Percentiles rank a stretch among this genome's conserved stretches.
These are phyloP conservation scores for Blastobotrys persicus DNA, from an alignment of 1,139 yeast species.

Conservation along the genomic window DNA sequence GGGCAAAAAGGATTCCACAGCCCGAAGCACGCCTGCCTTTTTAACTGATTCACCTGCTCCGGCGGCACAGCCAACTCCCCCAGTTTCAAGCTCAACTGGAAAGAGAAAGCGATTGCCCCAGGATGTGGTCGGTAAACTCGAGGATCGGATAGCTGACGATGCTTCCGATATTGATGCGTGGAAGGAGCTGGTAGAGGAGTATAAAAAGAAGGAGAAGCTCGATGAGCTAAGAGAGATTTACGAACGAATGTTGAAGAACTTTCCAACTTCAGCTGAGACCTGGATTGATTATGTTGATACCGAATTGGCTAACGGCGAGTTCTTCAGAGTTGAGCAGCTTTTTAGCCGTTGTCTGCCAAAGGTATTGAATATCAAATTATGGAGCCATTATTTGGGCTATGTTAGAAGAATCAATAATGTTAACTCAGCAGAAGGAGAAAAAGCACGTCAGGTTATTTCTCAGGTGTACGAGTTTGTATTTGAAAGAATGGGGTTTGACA, in stretches of 20 bases:
- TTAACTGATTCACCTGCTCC: constrained; percentile 14
- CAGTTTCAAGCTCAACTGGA: constrained; percentile 3
- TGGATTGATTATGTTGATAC: constrained; percentile 75
- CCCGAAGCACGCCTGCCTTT: constrained; percentile 10
- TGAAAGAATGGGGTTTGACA: constrained; percentile 74
- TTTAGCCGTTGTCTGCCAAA: constrained; percentile 61
- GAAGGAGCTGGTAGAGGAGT: constrained; percentile 55
- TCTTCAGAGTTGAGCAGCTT: constrained; percentile 60
- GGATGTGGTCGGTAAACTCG: constrained; percentile 56
- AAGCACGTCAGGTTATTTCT: constrained; percentile 69
- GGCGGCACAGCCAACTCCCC: not conserved
- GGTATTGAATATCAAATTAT: constrained; percentile 62
- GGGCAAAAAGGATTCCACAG: not conserved
- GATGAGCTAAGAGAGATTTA: constrained; percentile 61
- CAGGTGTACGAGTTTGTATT: constrained; percentile 86
- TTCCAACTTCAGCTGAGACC: constrained; percentile 56
- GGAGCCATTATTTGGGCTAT: constrained; percentile 73
- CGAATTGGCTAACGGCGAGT: constrained; percentile 68
- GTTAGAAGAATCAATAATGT: constrained; percentile 65
- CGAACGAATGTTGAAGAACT: constrained; percentile 59
- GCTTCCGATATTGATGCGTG: constrained; percentile 59
- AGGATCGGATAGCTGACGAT: constrained; percentile 56
- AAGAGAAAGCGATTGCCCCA: constrained; percentile 37
- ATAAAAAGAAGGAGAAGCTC: constrained; percentile 56
- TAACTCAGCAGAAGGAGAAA: constrained; percentile 78